Percentiles rank a stretch among this genome's conserved stretches.
Evolutionary conservation across 306 rosid species (phyloP).

Genomic region (Sesbania bispinosa): DNA sequence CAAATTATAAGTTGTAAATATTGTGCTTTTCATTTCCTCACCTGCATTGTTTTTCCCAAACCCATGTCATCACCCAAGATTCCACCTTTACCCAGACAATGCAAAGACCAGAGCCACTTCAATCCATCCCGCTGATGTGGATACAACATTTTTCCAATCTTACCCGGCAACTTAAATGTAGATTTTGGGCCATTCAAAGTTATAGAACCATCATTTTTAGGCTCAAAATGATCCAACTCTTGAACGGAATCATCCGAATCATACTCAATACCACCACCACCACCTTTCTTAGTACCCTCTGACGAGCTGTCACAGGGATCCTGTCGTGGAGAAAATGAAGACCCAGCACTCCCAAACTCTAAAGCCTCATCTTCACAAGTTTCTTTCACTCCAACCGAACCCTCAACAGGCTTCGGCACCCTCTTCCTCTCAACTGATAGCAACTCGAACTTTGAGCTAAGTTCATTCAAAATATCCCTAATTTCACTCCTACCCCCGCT

Average conservation of each 20-base stretch:
- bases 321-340: conserved; percentile 49
- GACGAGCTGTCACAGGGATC: too few species aligned
- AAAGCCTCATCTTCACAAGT: conserved; percentile 27
- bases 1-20: conserved; percentile 5
- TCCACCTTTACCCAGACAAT: conserved; percentile 86
- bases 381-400: conserved; percentile 23
- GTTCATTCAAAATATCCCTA: conserved; percentile 61
- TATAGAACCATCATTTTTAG: conserved; percentile 45
- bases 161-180: conserved; percentile 56
- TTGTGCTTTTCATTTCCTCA: conserved; percentile 29
- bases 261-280: conserved; percentile 2
- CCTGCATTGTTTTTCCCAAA: conserved; percentile 97
- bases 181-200: conserved; percentile 46
- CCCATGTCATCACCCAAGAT: conserved; percentile 99
- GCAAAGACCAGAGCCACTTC: conserved; percentile 91
- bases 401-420: conserved; percentile 17
- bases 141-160: conserved; percentile 64
- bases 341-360: conserved; percentile 49
- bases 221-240: conserved; percentile 39
- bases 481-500: conserved; percentile 56
- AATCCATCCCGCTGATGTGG: conserved; percentile 89
- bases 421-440: conserved; percentile 53
- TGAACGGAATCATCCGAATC: conserved; percentile 36
- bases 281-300: too few species aligned
- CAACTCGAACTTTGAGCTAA: conserved; percentile 44